Conservation (phyloP, 2,329 filamentous ascomycete species). For the Colletotrichum liaoningense region DNA sequence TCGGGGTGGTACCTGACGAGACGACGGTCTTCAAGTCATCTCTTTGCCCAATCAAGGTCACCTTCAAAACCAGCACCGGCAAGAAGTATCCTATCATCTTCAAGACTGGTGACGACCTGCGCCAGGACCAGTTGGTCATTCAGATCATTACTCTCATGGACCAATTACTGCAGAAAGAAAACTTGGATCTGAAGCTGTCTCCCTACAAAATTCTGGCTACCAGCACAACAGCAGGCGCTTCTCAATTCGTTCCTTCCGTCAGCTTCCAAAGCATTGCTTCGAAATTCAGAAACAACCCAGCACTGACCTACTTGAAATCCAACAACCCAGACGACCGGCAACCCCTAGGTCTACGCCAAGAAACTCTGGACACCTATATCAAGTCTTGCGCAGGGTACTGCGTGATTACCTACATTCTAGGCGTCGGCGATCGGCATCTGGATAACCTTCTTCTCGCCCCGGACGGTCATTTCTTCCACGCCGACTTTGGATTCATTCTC, state of each 20-base stretch:
- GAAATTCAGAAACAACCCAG: slow-evolving; percentile 81
- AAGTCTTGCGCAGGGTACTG: slow-evolving; percentile 98
- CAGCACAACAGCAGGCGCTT: slow-evolving; percentile 86
- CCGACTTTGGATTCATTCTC: slow-evolving; percentile 97
- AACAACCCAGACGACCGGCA: slow-evolving; percentile 90
- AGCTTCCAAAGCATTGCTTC: slow-evolving; percentile 84
- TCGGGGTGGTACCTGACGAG: slow-evolving; percentile 84
- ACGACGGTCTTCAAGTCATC: slow-evolving; percentile 96
- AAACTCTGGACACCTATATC: slow-evolving; percentile 94
- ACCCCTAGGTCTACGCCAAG: slow-evolving; percentile 87
- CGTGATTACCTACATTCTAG: slow-evolving; percentile 97
- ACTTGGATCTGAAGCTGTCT: slow-evolving; percentile 92
- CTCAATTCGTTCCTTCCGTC: slow-evolving; percentile 91
- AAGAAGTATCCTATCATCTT: slow-evolving; percentile 92
- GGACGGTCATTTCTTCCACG: slow-evolving; percentile 96
- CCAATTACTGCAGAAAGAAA: slow-evolving; percentile 92
- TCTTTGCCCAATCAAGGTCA: slow-evolving; percentile 88
- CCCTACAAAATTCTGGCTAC: slow-evolving; percentile 98
- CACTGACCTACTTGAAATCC: slow-evolving; percentile 84
- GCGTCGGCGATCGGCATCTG: slow-evolving; percentile 94
- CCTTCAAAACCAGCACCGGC: slow-evolving; percentile 84
- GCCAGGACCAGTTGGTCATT: slow-evolving; percentile 96
- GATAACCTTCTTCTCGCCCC: slow-evolving; percentile 94
- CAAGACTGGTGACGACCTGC: slow-evolving; percentile 95
- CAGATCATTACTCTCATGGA: slow-evolving; percentile 97